phyloP scores from a whole-genome alignment of 345 rosid species.

The Salix dunnii region DNA sequence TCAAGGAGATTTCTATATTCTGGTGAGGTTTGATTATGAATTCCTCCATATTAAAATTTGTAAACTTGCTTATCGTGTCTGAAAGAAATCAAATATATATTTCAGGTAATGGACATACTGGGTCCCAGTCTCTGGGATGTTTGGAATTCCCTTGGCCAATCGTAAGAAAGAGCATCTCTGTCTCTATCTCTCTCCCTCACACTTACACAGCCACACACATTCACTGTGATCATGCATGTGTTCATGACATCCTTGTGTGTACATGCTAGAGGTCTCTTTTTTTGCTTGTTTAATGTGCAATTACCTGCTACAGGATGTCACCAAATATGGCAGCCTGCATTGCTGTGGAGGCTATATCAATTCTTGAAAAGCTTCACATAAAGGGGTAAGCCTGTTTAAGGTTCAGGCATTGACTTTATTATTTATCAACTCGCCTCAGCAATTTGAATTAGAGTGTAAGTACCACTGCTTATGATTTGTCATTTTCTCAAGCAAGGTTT shows the following conservation, averaged over 20 bases:
- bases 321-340: slow-evolving; percentile 33
- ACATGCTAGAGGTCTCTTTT: neutral
- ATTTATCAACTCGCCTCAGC: neutral
- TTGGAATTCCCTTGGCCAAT: slow-evolving; percentile 30
- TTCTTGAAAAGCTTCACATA: slow-evolving; percentile 31
- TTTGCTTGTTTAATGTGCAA: neutral
- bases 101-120: slow-evolving; percentile 37
- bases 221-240: neutral
- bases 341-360: slow-evolving; percentile 36
- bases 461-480: neutral
- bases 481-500: slow-evolving; percentile 16
- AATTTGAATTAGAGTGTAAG: neutral
- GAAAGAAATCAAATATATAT: slow-evolving; percentile 1
- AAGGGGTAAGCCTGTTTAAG: slow-evolving; percentile 19
- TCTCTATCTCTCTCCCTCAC: neutral
- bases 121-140: slow-evolving; percentile 38
- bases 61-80: slow-evolving; percentile 3
- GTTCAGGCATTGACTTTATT: neutral
- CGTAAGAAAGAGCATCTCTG: slow-evolving; percentile 15
- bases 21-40: slow-evolving; percentile 19
- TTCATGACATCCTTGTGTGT: neutral
- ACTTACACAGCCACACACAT: neutral
- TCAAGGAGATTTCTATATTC: slow-evolving; percentile 34
- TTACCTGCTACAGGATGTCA: slow-evolving; percentile 22
- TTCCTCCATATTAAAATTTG: neutral